These are phyloP conservation scores for Gremmenia infestans DNA, from an alignment of 2,329 filamentous ascomycete genomes.

Conservation along the genomic window DNA sequence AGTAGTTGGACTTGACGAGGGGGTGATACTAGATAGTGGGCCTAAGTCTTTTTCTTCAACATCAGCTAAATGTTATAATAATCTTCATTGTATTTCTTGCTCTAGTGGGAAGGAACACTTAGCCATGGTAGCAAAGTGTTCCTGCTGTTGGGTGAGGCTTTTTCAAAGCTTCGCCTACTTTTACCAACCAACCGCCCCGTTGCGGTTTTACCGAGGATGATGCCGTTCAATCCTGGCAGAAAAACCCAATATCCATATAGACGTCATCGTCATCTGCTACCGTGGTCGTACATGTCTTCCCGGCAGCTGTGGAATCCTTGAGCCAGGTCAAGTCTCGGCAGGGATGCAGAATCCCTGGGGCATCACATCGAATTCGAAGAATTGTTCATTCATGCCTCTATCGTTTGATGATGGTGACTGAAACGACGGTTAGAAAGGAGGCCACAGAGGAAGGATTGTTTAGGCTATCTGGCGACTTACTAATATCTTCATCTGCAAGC, in stretches of 20 bases:
- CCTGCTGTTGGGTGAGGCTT: background rate
- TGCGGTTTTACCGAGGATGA: conserved; percentile 10
- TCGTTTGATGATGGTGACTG: conserved; percentile 66
- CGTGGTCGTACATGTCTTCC: background rate
- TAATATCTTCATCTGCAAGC: conserved; percentile 94
- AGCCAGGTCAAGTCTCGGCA: conserved; percentile 7
- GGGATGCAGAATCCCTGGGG: background rate
- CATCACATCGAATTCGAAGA: background rate
- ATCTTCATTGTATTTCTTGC: background rate
- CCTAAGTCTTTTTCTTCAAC: too few species aligned
- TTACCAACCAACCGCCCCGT: background rate
- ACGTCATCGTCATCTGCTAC: background rate
- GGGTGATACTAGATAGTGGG: background rate
- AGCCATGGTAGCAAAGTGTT: background rate
- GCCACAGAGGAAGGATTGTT: background rate
- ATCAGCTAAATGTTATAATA: background rate
- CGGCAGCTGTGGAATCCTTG: background rate
- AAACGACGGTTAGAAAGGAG: conserved; percentile 12
- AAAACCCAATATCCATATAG: conserved; percentile 11
- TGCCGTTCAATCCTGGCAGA: conserved; percentile 15
- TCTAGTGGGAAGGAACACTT: background rate
- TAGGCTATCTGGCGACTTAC: conserved; percentile 17
- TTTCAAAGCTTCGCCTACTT: background rate
- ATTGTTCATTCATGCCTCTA: conserved; percentile 30
- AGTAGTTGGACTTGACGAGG: background rate